A percentile compares a stretch with the other conserved stretches of the same genome.
These are phyloP conservation scores for Paraphaeosphaeria minitans DNA, from an alignment of 2,329 filamentous ascomycete species.

Conservation along the genomic window DNA sequence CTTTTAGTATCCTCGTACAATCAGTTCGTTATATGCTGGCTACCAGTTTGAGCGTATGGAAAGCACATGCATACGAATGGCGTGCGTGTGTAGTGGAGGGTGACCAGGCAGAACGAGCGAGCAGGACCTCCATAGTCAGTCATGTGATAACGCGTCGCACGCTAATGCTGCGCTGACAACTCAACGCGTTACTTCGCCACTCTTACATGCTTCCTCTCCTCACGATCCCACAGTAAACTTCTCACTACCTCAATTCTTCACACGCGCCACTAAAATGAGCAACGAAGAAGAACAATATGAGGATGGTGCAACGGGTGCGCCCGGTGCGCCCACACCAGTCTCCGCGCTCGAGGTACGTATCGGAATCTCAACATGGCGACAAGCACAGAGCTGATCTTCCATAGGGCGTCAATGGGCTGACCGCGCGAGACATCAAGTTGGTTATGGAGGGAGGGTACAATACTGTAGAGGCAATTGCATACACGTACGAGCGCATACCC, in stretches of 20 bases:
- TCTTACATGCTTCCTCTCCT: slow-evolving; percentile 8
- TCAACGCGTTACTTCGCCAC: slow-evolving; percentile 22
- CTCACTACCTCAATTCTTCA: not conserved
- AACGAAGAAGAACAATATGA: slow-evolving; percentile 69
- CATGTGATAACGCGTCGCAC: slow-evolving; percentile 34
- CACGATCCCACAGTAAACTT: slow-evolving; percentile 1
- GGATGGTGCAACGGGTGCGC: slow-evolving; percentile 75
- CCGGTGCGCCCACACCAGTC: slow-evolving; percentile 92
- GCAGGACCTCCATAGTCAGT: not conserved
- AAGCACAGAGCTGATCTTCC: slow-evolving; percentile 17
- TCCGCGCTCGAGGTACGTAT: slow-evolving; percentile 77
- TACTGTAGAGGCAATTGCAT: slow-evolving; percentile 94
- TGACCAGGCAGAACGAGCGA: too few species aligned
- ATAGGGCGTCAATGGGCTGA: slow-evolving; percentile 84
- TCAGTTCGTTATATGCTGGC: too few species aligned
- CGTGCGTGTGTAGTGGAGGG: too few species aligned
- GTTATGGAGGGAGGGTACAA: slow-evolving; percentile 91
- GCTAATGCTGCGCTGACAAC: slow-evolving; percentile 17
- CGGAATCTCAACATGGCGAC: not conserved
- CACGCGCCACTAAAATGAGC: slow-evolving; percentile 47
- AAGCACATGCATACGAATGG: too few species aligned
- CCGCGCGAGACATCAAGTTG: slow-evolving; percentile 93
- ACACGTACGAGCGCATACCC: slow-evolving; percentile 66
- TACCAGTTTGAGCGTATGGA: too few species aligned
- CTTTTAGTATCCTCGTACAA: too few species aligned